A percentile compares a stretch with the other conserved stretches of the same genome.
Evolutionary conservation across 805 yeast species (phyloP).

Genomic region (Maudiozyma serrabonitensis): DNA sequence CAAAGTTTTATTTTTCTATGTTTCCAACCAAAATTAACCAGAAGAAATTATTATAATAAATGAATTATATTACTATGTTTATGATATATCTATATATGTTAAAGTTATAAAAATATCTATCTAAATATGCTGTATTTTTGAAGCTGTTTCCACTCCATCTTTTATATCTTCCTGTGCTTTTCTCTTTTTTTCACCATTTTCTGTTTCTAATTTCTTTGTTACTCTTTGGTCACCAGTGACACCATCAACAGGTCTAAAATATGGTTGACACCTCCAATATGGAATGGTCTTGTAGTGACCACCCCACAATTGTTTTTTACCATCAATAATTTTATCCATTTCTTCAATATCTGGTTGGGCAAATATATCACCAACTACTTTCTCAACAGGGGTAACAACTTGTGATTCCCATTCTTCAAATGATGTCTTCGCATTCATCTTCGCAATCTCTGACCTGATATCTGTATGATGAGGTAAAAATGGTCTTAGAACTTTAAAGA

Average conservation of each 20-base stretch:
- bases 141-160: slow-evolving; percentile 6
- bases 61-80: no score
- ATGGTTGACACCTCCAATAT: slow-evolving; percentile 95
- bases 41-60: no score
- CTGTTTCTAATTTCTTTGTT: slow-evolving; percentile 15
- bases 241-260: slow-evolving; percentile 84
- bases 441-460: slow-evolving; percentile 63
- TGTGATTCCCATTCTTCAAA: slow-evolving; percentile 40
- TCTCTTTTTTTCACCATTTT: slow-evolving; percentile 13
- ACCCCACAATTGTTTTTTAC: slow-evolving; percentile 61
- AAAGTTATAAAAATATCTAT: not conserved
- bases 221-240: slow-evolving; percentile 40
- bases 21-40: no score
- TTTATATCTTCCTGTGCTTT: slow-evolving; percentile 16
- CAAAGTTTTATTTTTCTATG: no score
- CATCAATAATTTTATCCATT: slow-evolving; percentile 45
- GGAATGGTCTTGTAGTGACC: slow-evolving; percentile 76
- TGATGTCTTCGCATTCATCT: slow-evolving; percentile 34
- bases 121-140: not conserved
- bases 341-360: slow-evolving; percentile 41
- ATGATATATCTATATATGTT: not conserved
- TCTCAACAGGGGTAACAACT: slow-evolving; percentile 59
- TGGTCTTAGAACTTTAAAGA: slow-evolving; percentile 78
- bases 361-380: slow-evolving; percentile 48
- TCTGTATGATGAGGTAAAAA: slow-evolving; percentile 71